These are phyloP conservation scores for Leptomonas seymouri DNA, from an alignment of 208 protist species.

Conservation along the genomic window DNA sequence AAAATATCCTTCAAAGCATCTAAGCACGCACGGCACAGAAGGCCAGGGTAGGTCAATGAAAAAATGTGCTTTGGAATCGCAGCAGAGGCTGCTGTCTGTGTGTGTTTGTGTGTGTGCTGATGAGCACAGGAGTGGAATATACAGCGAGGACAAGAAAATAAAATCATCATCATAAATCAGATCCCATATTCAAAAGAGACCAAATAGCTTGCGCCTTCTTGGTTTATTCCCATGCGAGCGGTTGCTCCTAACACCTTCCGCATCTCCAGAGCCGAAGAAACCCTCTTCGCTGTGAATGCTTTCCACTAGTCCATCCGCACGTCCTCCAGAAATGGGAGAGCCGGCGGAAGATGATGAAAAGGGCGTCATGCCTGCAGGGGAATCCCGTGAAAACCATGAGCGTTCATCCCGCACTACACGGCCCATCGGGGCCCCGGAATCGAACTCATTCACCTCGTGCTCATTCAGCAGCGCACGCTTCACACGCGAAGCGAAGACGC, in stretches of 20 bases:
- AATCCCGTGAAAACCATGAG: not conserved
- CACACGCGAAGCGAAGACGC: slow-evolving; percentile 21
- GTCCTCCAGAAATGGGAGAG: not conserved
- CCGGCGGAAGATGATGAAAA: not conserved
- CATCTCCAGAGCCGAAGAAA: not conserved
- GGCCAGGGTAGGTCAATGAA: no score
- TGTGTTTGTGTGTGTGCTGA: not conserved
- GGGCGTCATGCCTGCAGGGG: not conserved
- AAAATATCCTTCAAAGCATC: no score
- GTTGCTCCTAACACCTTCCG: not conserved
- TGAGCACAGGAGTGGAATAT: not conserved
- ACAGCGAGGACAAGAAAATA: slow-evolving; percentile 18
- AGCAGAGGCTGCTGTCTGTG: not conserved
- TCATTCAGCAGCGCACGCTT: slow-evolving; percentile 16
- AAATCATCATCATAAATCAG: no score
- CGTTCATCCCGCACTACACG: slow-evolving; percentile 3
- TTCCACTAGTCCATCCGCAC: slow-evolving; percentile 16
- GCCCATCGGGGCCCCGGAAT: not conserved
- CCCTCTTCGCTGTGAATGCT: slow-evolving; percentile 13
- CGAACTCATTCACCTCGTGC: not conserved
- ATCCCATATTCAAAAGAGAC: slow-evolving; percentile 15
- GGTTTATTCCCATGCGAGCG: slow-evolving; percentile 2
- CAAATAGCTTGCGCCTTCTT: slow-evolving; percentile 6
- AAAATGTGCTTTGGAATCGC: no score
- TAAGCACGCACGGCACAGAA: no score